Evolutionary conservation across 1,284 basidiomycete genomes (phyloP).

Genomic region (Apiotrichum akiyoshidainum): DNA sequence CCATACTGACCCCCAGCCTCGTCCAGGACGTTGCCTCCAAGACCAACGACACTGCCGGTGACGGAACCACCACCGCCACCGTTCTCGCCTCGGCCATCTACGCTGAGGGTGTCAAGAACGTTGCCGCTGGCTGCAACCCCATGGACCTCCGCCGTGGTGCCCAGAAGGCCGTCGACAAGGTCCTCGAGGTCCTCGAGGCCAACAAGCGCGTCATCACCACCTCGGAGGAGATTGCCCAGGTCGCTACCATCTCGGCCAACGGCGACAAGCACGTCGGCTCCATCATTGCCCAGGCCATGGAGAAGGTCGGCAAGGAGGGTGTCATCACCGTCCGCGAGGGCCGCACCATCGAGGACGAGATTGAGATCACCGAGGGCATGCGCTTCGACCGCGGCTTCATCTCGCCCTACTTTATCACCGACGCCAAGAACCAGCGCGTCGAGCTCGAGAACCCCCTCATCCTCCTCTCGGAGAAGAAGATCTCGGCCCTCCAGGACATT

Average conservation of each 20-base stretch:
- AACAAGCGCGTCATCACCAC: constrained; percentile 95
- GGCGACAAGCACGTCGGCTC: constrained; percentile 91
- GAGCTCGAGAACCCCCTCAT: constrained; percentile 97
- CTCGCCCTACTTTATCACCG: constrained; percentile 98
- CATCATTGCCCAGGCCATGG: constrained; percentile 99
- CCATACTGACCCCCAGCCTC: constrained; percentile 57
- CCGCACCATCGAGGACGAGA: constrained; percentile 94
- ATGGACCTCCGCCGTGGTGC: constrained; percentile 98
- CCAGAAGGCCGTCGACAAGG: constrained; percentile 93
- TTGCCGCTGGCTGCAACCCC: constrained; percentile 95
- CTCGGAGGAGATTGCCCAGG: constrained; percentile 88
- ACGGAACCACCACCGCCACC: constrained; percentile 96
- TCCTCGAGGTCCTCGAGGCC: constrained; percentile 83
- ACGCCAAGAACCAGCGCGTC: constrained; percentile 93
- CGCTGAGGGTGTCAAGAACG: constrained; percentile 98
- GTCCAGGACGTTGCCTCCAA: constrained; percentile 94
- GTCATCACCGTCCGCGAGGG: constrained; percentile 99
- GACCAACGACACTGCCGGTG: constrained; percentile 96
- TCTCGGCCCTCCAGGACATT: constrained; percentile 90
- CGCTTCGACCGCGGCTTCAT: constrained; percentile 99
- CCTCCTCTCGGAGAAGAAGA: constrained; percentile 96
- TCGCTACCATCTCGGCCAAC: constrained; percentile 98
- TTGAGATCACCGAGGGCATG: constrained; percentile 99
- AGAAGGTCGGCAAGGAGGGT: constrained; percentile 99
- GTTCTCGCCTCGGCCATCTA: constrained; percentile 97